Evolutionary conservation across 2,329 filamentous ascomycete species (phyloP).

Genomic region (Cercospora citrullina): DNA sequence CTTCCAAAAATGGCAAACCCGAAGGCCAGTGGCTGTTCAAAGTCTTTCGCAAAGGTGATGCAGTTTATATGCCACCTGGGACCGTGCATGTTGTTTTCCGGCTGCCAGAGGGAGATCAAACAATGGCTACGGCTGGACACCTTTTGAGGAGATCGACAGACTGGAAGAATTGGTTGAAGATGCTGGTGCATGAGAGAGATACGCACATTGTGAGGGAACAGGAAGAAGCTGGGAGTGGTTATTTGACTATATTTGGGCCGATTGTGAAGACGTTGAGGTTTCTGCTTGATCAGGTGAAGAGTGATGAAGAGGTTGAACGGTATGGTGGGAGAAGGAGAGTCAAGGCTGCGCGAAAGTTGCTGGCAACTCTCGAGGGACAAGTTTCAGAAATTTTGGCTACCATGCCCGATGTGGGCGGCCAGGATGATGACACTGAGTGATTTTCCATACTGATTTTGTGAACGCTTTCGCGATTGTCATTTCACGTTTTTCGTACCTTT

Average conservation of each 20-base stretch:
- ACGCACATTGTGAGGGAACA: not conserved
- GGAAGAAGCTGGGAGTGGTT: not conserved
- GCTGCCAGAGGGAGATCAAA: not conserved
- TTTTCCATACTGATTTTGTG: too few relatives aligned
- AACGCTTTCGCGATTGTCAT: not conserved
- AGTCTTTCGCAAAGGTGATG: not conserved
- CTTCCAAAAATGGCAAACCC: not conserved
- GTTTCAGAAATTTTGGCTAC: not conserved
- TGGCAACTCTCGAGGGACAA: not conserved
- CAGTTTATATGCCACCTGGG: not conserved
- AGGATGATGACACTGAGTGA: not conserved
- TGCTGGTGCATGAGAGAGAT: not conserved
- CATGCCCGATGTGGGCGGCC: not conserved
- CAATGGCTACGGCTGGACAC: not conserved
- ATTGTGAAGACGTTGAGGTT: not conserved
- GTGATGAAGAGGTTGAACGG: not conserved
- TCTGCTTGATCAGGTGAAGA: not conserved
- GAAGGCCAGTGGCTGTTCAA: not conserved
- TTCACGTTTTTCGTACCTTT: not conserved
- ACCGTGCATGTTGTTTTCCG: not conserved
- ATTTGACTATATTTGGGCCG: not conserved
- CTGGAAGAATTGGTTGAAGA: not conserved
- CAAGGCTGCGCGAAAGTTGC: not conserved
- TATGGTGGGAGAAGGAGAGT: not conserved
- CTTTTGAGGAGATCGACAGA: not conserved